Conservation (phyloP, 306 rosid species). For the Rosa multiflora region DNA sequence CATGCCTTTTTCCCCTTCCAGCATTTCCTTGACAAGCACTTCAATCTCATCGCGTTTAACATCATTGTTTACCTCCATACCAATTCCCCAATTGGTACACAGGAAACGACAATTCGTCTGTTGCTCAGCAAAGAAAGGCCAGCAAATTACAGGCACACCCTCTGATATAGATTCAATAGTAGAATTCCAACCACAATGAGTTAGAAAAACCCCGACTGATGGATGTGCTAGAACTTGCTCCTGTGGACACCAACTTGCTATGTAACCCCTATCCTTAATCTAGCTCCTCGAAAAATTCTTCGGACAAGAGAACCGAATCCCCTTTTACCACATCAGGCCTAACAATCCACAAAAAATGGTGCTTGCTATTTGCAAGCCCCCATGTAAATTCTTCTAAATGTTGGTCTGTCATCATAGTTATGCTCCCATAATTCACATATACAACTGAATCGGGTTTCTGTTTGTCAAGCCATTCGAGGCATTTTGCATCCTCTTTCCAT, state of each 20-base stretch:
- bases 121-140: conserved; percentile 61
- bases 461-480: conserved; percentile 36
- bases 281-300: conserved; percentile 28
- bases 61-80: conserved; percentile 36
- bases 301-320: conserved; percentile 19
- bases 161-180: conserved; percentile 30
- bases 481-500: conserved; percentile 43
- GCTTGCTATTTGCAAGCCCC: conserved; percentile 47
- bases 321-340: conserved; percentile 40
- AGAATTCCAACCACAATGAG: conserved; percentile 65
- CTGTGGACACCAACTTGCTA: conserved; percentile 48
- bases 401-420: conserved; percentile 33
- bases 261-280: conserved; percentile 35
- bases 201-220: conserved; percentile 39
- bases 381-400: conserved; percentile 44
- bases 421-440: conserved; percentile 42
- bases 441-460: conserved; percentile 37
- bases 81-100: conserved; percentile 37
- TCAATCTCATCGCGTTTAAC: conserved; percentile 36
- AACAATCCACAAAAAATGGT: conserved; percentile 45
- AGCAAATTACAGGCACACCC: conserved; percentile 45
- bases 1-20: conserved; percentile 33
- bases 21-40: conserved; percentile 38
- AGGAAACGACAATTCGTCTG: conserved; percentile 42
- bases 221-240: conserved; percentile 42